These are phyloP conservation scores for Elaeis oleifera DNA, from an alignment of 202 grass and related monocot genomes.

Conservation along the genomic window DNA sequence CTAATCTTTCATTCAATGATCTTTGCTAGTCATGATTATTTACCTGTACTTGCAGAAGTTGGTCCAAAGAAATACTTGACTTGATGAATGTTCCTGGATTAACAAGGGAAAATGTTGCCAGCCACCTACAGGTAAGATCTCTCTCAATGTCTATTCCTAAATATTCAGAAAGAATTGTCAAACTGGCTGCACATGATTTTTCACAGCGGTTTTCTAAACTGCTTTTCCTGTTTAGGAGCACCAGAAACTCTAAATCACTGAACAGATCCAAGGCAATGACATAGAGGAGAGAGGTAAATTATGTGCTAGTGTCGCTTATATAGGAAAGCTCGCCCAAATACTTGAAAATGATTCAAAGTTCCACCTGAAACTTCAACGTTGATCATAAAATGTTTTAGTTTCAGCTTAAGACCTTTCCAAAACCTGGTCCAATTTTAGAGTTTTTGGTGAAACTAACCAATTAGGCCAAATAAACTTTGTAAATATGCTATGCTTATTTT, in stretches of 20 bases:
- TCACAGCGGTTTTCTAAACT: neutral
- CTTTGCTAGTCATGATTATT: neutral
- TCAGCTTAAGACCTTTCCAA: too few species aligned
- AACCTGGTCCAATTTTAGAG: too few species aligned
- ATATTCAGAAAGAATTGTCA: too few species aligned
- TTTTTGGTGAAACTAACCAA: too few species aligned
- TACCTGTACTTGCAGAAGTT: constrained; percentile 57
- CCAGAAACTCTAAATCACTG: neutral
- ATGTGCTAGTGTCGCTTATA: too few species aligned
- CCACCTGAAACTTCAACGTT: too few species aligned
- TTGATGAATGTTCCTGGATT: constrained; percentile 90
- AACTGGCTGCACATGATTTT: neutral
- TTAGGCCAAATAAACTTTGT: too few species aligned
- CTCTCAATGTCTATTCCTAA: neutral
- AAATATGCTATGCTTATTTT: too few species aligned
- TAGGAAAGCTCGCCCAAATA: too few species aligned
- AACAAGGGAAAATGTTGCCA: constrained; percentile 97
- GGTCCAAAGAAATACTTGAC: constrained; percentile 94
- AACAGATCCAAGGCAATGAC: neutral
- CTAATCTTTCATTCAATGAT: neutral
- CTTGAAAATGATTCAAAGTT: too few species aligned
- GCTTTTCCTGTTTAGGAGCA: neutral
- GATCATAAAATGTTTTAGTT: too few species aligned
- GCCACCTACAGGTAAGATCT: constrained; percentile 89
- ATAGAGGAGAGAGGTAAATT: neutral